A percentile compares a stretch with the other conserved stretches of the same genome.
These are phyloP conservation scores for Diaporthe sp. DNA, from an alignment of 2,329 filamentous ascomycete species.

Conservation along the genomic window DNA sequence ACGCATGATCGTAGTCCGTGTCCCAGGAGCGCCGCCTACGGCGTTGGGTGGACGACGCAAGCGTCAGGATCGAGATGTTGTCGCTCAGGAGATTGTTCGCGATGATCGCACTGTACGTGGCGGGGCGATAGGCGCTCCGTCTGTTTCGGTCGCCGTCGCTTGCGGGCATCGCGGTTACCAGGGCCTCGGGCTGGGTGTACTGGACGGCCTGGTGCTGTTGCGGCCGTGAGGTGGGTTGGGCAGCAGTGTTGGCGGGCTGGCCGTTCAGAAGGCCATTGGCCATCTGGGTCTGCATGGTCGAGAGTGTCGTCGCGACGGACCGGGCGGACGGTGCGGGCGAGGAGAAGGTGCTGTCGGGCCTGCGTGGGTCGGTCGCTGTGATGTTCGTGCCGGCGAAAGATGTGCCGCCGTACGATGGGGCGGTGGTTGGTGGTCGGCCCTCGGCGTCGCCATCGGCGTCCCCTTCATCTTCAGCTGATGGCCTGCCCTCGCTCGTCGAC, in stretches of 20 bases:
- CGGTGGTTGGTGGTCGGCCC: constrained; percentile 73
- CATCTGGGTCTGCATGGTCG: constrained; percentile 84
- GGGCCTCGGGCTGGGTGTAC: constrained; percentile 75
- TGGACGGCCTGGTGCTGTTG: constrained; percentile 64
- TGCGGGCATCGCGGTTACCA: constrained; percentile 79
- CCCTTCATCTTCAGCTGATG: constrained; percentile 19
- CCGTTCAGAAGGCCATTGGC: constrained; percentile 63
- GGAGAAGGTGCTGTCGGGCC: constrained; percentile 83
- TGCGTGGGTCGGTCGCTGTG: constrained; percentile 76
- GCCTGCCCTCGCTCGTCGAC: constrained; percentile 36
- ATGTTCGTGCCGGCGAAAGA: constrained; percentile 80
- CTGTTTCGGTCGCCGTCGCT: constrained; percentile 43
- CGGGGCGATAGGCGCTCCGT: constrained; percentile 65
- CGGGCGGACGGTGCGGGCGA: constrained; percentile 85
- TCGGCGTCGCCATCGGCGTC: constrained; percentile 30
- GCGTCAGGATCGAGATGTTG: constrained; percentile 87
- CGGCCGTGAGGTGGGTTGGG: constrained; percentile 60
- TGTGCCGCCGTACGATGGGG: constrained; percentile 79
- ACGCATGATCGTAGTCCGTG: constrained; percentile 75
- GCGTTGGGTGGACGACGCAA: constrained; percentile 86
- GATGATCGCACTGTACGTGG: constrained; percentile 82
- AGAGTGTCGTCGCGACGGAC: constrained; percentile 86
- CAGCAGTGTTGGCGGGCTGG: constrained; percentile 55
- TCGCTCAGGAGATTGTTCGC: constrained; percentile 87
- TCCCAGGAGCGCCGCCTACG: constrained; percentile 84